Evolutionary conservation across 164 flowering plant species (phyloP).

Genomic region (Annona squamosa): DNA sequence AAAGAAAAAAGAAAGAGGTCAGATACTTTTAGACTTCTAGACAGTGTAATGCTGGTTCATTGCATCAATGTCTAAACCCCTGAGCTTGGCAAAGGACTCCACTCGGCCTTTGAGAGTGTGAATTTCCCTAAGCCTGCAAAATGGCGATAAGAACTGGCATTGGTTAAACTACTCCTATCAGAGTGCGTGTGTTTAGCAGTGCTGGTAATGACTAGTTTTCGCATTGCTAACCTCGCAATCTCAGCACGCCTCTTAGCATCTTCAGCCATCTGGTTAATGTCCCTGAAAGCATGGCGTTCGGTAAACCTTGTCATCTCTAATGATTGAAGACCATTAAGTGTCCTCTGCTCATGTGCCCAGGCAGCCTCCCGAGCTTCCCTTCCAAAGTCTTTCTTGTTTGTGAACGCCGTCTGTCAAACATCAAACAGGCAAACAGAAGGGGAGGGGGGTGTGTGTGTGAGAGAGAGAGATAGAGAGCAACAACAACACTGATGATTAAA

Average conservation of each 20-base stretch:
- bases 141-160: background rate
- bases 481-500: background rate
- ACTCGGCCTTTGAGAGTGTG: constrained; percentile 73
- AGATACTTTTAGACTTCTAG: constrained; percentile 7
- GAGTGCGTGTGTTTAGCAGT: background rate
- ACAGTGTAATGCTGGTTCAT: constrained; percentile 55
- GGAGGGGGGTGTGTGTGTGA: background rate
- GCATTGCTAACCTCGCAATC: constrained; percentile 49
- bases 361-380: constrained; percentile 64
- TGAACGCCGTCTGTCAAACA: constrained; percentile 54
- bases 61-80: constrained; percentile 50
- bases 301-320: constrained; percentile 25
- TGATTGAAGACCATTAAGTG: constrained; percentile 55
- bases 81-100: constrained; percentile 57
- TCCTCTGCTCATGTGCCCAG: constrained; percentile 65
- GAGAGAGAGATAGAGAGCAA: background rate
- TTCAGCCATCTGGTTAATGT: constrained; percentile 61
- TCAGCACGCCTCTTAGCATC: constrained; percentile 78
- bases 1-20: background rate
- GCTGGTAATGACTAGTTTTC: background rate
- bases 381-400: constrained; percentile 57
- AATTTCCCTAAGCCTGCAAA: constrained; percentile 55
- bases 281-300: constrained; percentile 37
- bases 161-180: background rate
- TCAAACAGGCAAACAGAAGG: background rate